Base-by-base conservation (phyloP, 441 rosid species). In the Biscutella laevigata region DNA sequence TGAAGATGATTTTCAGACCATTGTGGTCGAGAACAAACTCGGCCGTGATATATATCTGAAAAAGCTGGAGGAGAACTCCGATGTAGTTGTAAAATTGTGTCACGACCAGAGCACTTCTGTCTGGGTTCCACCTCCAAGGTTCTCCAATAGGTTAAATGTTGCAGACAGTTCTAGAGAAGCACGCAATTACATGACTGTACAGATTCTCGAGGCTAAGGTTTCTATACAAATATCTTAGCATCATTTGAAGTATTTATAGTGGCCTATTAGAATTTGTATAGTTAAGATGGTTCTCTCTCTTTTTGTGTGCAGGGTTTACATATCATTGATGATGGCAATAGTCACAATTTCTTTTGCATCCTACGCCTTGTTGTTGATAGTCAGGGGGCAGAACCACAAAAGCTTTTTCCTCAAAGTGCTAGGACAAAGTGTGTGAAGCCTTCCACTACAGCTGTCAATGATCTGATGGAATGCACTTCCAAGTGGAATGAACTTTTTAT, bases 341-440 rank as follows among this genome's bases (percentile, higher is more conserved):
- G 94, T 77, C 95, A 85, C 57, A 78, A 71, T 49, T 79, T 84
- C 80, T 94, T 87, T 62, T 89, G 97, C 78, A 87, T 94, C 28
- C 71, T 89, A 62, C 96, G 95, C 54, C 86, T 84, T 32, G 82
- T 85, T 46, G 77, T 82, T 65, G 95, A 85, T 72, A 74, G 75
- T 68, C 86, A 74, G 68, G 79, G 83, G 69, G 70, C 88, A 32
- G 97, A 94, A 59, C 91, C 87, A 70, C 99, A 87, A 72, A 94
- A 80, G 68, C 79, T 80, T 68, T 87, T 83, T 68, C 97, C 99
- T 46, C 99, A 94, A 72, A 94, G 97, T 79, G 97, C 94, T 21
- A 84, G 99, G 83, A 94, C 99, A 58, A 94, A 82, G 81, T 94
- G 97, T 33, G 88, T 83, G 57, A 84, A 78, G 77, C 96, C 96